A percentile compares a stretch with the other conserved stretches of the same genome.
Evolutionary conservation across 371 early-diverging fungal genomes (phyloP).

Genomic region (Mucor sp.): DNA sequence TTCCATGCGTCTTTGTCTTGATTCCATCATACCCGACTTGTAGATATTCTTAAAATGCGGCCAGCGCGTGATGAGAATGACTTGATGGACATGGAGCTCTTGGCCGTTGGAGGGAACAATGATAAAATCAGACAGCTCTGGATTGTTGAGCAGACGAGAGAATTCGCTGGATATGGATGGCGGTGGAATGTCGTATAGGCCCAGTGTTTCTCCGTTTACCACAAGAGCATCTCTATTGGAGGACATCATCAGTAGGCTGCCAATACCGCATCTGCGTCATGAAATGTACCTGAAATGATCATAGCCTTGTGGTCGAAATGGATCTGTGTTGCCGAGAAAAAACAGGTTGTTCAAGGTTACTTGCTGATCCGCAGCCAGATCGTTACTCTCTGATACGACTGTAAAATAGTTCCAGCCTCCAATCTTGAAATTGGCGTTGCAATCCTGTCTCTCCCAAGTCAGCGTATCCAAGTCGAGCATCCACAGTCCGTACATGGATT

Average conservation of each 20-base stretch:
- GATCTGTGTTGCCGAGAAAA: slow-evolving; percentile 60
- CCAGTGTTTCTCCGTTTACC: slow-evolving; percentile 61
- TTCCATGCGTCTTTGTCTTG: slow-evolving; percentile 53
- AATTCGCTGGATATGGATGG: slow-evolving; percentile 45
- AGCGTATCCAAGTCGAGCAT: slow-evolving; percentile 64
- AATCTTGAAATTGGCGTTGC: slow-evolving; percentile 52
- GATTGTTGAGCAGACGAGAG: slow-evolving; percentile 55
- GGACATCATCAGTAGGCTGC: not conserved
- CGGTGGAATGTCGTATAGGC: slow-evolving; percentile 56
- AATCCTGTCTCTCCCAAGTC: slow-evolving; percentile 63
- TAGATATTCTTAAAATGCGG: slow-evolving; percentile 69
- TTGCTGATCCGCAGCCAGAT: slow-evolving; percentile 10
- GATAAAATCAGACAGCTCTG: slow-evolving; percentile 65
- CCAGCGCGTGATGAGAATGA: slow-evolving; percentile 72
- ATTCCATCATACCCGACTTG: slow-evolving; percentile 70
- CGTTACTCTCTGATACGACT: slow-evolving; percentile 31
- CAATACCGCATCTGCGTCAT: not conserved
- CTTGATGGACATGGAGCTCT: slow-evolving; percentile 64
- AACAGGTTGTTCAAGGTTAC: slow-evolving; percentile 36
- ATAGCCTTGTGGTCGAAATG: slow-evolving; percentile 58
- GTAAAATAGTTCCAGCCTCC: slow-evolving; percentile 73
- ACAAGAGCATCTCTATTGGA: slow-evolving; percentile 49
- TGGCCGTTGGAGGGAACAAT: slow-evolving; percentile 51
- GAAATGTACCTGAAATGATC: slow-evolving; percentile 55
- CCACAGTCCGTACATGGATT: slow-evolving; percentile 60